phyloP scores from a whole-genome alignment of 164 flowering plant genomes.

The Euptelea pleiosperma region DNA sequence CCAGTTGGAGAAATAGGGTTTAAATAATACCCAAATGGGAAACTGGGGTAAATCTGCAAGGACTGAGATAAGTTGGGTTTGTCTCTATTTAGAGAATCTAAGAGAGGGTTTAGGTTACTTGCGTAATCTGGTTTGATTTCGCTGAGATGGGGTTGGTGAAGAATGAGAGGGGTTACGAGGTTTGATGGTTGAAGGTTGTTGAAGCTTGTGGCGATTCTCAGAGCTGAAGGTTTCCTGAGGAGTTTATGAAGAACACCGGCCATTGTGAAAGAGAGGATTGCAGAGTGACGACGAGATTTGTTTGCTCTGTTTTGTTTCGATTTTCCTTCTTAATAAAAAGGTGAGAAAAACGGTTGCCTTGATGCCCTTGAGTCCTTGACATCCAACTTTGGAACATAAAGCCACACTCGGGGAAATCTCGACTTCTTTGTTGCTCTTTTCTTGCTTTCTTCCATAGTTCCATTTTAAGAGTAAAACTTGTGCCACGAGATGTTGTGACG shows the following conservation, averaged over 20 bases:
- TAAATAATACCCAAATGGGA: conserved; percentile 29
- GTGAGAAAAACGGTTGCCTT: no score
- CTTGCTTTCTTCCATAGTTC: no score
- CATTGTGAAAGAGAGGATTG: conserved; percentile 13
- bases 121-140: conserved; percentile 7
- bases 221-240: conserved; percentile 11
- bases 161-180: not conserved
- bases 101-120: conserved; percentile 7
- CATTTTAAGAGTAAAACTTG: no score
- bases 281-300: not conserved
- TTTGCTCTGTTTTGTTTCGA: not conserved
- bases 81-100: conserved; percentile 4
- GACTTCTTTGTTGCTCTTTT: no score
- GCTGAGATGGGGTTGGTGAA: conserved; percentile 9
- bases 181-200: not conserved
- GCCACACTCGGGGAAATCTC: no score
- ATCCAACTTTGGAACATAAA: no score
- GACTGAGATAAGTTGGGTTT: not conserved
- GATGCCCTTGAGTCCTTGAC: no score
- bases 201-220: conserved; percentile 12
- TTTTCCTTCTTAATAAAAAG: no score
- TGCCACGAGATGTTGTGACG: no score
- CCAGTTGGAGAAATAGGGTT: conserved; percentile 27
- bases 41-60: conserved; percentile 29
- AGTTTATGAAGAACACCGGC: conserved; percentile 25